Evolutionary conservation across 371 early-diverging fungal genomes (phyloP).

Genomic region (Mortierella sp.): DNA sequence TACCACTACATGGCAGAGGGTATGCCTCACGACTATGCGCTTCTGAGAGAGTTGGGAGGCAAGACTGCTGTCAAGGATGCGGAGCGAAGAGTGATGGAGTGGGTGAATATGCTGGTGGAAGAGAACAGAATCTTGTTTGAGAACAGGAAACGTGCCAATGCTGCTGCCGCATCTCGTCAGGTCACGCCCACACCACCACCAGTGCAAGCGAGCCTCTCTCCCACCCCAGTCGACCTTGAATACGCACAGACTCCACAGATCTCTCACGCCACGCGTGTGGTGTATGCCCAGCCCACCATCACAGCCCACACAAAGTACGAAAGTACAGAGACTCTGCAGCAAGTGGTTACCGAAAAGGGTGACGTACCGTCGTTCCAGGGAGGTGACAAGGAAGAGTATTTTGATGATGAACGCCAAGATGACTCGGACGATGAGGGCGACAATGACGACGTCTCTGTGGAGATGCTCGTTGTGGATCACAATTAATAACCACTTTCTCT

Average conservation of each 20-base stretch:
- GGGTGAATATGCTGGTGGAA: conserved; percentile 49
- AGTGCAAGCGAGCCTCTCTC: neutral
- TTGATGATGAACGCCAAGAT: conserved; percentile 45
- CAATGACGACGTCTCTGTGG: conserved; percentile 37
- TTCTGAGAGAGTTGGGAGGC: conserved; percentile 39
- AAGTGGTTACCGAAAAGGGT: conserved; percentile 30
- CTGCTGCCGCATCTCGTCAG: neutral
- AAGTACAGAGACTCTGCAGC: conserved; percentile 8
- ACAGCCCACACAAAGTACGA: conserved; percentile 13
- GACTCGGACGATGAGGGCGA: conserved; percentile 48
- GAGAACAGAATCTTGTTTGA: conserved; percentile 51
- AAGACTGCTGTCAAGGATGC: conserved; percentile 53
- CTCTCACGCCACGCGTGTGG: conserved; percentile 41
- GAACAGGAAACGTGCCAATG: conserved; percentile 31
- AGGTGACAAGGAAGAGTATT: conserved; percentile 50
- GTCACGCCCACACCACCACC: neutral
- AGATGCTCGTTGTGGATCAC: conserved; percentile 41
- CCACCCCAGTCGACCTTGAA: conserved; percentile 10
- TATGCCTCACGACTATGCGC: conserved; percentile 39
- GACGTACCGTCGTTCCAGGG: conserved; percentile 2
- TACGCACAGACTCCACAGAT: conserved; percentile 35
- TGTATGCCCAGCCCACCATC: conserved; percentile 36
- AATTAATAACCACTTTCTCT: conserved; percentile 2
- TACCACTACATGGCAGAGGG: conserved; percentile 54
- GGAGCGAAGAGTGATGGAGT: conserved; percentile 52